Evolutionary conservation across 495 filamentous ascomycete species (phyloP).

Genomic region (Rusavskia elegans): DNA sequence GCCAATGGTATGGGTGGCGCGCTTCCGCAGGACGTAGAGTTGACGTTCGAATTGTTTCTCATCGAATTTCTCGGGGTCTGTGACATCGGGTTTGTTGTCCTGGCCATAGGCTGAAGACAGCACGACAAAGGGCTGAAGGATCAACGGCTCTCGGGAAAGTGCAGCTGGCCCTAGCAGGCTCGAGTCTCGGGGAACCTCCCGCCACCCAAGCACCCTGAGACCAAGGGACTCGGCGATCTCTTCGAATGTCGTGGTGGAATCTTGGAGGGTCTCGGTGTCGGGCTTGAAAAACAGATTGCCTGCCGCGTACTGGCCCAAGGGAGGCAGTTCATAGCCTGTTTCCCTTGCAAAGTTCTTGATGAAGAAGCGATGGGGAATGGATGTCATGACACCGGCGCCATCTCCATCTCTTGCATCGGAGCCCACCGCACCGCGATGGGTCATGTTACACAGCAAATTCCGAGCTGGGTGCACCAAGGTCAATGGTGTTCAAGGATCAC

Average conservation of each 20-base stretch:
- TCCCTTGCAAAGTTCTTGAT: constrained; percentile 94
- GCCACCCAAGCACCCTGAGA: constrained; percentile 89
- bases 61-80: constrained; percentile 68
- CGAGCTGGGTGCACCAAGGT: constrained; percentile 39
- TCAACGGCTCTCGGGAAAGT: constrained; percentile 80
- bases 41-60: constrained; percentile 80
- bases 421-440: constrained; percentile 94
- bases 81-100: constrained; percentile 66
- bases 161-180: constrained; percentile 87
- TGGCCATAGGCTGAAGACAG: constrained; percentile 70
- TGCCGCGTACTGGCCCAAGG: constrained; percentile 86
- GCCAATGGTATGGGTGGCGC: constrained; percentile 84
- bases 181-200: constrained; percentile 87
- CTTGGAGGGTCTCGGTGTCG: constrained; percentile 68
- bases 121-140: constrained; percentile 93
- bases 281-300: constrained; percentile 99
- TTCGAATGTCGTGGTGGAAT: constrained; percentile 80
- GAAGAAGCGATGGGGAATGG: constrained; percentile 97
- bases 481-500: not conserved
- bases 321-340: constrained; percentile 70
- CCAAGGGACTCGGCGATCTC: constrained; percentile 77
- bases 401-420: constrained; percentile 97
- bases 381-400: constrained; percentile 98
- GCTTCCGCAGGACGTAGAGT: constrained; percentile 88
- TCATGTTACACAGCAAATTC: constrained; percentile 98